Evolutionary conservation across 192 early-diverging fungal species (phyloP), one percentile per base, ranked within the genome.

Genomic region (Linderina pennispora): DNA sequence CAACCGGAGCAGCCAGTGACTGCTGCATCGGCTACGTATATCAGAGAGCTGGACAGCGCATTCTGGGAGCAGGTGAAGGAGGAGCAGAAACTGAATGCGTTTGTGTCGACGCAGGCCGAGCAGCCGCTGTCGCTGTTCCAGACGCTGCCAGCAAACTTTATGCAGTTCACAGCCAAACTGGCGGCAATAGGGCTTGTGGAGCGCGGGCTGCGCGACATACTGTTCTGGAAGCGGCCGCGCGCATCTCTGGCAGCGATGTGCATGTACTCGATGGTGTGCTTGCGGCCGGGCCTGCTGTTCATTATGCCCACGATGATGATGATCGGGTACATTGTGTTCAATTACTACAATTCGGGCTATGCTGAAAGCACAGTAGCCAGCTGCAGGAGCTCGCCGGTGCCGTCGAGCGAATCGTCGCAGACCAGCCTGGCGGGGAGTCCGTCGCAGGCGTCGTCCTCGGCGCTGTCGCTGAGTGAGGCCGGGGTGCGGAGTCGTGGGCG

Each of bases 131-230:
- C 70, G 49, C 47, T 74, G 53, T 65, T 65, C 20, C 63, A 65
- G 23, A 74, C 70, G 37, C 58, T 74, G 43, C 70, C 70, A 0
- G 51, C 62, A 22, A 74, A 74, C 45, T 66, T 74, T 58, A 74
- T 74, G 58, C 62, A 74, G 58, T 74, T 74, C 26, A 66, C 63
- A 8, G 70, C 70, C 19, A 74, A 74, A 35, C 50, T 66, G 36
- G 70, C 62, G 2, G 63, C 70, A 11, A 8, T 74, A 20, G 51
- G 46, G 19, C 14, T 66, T 15, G 31, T 66, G 21, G 56, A 62
- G 9, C 58, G 52, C n/a, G 26, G 43, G 20, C 50, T 44, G 4
- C 49, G 44, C 8, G 50, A 57, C 15, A 52, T 74, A 37, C 47
- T 74, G 16, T 39, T 74, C 33, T 74, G 70, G 70, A 55, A 58